Base-by-base conservation (phyloP, 169 alveolate species). In the Amoebophrya sp. region DNA sequence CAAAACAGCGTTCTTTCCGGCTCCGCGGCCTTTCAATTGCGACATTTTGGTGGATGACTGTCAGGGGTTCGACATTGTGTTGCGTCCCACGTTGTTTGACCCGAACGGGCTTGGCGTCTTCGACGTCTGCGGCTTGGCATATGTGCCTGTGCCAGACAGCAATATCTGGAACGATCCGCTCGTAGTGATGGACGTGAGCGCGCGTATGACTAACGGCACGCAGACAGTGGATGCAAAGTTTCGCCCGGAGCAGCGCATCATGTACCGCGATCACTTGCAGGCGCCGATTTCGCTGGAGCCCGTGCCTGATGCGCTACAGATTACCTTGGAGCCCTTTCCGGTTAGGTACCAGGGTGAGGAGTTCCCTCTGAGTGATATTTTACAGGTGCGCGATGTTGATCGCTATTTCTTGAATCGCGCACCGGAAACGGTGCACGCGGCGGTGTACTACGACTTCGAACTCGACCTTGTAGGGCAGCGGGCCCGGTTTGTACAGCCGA, bases 181-280 rank as follows among this genome's bases (percentile, higher is more conserved):
- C 2, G 83, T 65, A 10, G 26, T 65, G 36, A 29, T 65, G 83
- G 83, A 65, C 83, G 83, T 65, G 12, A 26, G 39, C 83, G 83
- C 83, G 33, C 83, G 83, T 6, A 65, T 65, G 83, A 65, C 83
- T 29, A 65, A 65, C 83, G 83, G 83, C 33, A 65, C 83, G 83
- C 36, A 6, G 83, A 26, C n/a, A 29, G 18, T 26, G 39, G 83
- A 65, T 26, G 39, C 83, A 6, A 65, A 65, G 26, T 6, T 0
- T 26, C 38, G 1, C 36, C 83, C 83, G 83, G 83, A 65, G 83
- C 83, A 65, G 83, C 83, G 83, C 3, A 65, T 65, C 26, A 6
- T 65, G 2, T 65, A 65, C 83, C 83, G 83, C 83, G 83, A 65
- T 26, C 83, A 65, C 26, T 26, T 65, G 26, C 2, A 1, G 33